phyloP scores from a whole-genome alignment of 768 basidiomycete species.

The Pluteus cervinus region DNA sequence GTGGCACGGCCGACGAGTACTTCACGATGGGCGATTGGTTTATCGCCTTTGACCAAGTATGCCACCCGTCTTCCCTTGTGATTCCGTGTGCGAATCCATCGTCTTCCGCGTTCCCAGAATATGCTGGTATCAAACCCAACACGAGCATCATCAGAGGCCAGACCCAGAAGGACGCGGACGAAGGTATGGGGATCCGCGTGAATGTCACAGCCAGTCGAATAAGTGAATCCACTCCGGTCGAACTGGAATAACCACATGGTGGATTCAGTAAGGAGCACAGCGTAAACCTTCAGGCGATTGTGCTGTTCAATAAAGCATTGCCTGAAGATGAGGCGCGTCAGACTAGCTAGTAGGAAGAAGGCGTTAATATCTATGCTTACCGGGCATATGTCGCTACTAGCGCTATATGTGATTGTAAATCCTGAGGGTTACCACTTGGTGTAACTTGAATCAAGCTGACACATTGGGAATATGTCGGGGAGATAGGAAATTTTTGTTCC shows the following conservation, averaged over 20 bases:
- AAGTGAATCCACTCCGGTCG: slow-evolving; percentile 14
- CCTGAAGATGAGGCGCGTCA: too few species aligned
- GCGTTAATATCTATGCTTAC: too few species aligned
- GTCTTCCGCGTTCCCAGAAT: slow-evolving; percentile 10
- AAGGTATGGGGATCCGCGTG: slow-evolving; percentile 11
- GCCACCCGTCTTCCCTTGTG: neutral
- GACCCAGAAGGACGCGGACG: slow-evolving; percentile 14
- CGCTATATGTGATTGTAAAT: too few species aligned
- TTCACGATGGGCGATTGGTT: slow-evolving; percentile 10
- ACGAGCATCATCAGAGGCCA: slow-evolving; percentile 10
- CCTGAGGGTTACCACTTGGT: too few species aligned
- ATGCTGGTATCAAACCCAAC: slow-evolving; percentile 17
- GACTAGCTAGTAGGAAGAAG: too few species aligned
- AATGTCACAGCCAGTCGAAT: slow-evolving; percentile 10
- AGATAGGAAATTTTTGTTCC: too few species aligned
- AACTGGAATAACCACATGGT: slow-evolving; percentile 11
- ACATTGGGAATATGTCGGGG: too few species aligned
- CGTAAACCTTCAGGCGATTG: slow-evolving; percentile 14
- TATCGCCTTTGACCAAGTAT: neutral
- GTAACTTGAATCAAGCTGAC: too few species aligned
- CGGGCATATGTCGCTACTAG: too few species aligned
- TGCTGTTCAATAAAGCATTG: slow-evolving; percentile 14
- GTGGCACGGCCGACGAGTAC: slow-evolving; percentile 16
- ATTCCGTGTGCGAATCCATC: slow-evolving; percentile 3
- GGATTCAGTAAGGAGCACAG: slow-evolving; percentile 10